These are phyloP conservation scores for Starmerella potacharoeniae DNA, from an alignment of 805 yeast genomes.

Conservation along the genomic window DNA sequence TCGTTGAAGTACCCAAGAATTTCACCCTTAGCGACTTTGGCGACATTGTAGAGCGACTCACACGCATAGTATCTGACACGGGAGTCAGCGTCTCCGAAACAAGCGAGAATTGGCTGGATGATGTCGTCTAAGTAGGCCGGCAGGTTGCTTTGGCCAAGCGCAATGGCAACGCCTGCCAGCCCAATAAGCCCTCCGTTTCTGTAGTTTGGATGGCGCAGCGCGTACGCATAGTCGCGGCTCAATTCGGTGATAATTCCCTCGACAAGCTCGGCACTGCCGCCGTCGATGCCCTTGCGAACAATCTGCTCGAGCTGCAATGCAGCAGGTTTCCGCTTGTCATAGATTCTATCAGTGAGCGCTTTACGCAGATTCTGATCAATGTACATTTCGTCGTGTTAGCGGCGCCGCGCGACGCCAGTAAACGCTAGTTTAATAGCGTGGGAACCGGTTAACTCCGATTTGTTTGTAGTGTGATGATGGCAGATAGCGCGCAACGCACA, in stretches of 20 bases:
- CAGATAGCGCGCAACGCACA: too few species aligned
- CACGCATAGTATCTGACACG: slow-evolving; percentile 94
- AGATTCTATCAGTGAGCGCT: slow-evolving; percentile 61
- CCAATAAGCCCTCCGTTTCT: slow-evolving; percentile 95
- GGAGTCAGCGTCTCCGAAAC: slow-evolving; percentile 96
- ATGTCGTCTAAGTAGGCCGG: slow-evolving; percentile 74
- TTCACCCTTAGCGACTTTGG: slow-evolving; percentile 94
- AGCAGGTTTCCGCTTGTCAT: slow-evolving; percentile 67
- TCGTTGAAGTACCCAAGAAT: slow-evolving; percentile 85
- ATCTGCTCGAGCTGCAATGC: slow-evolving; percentile 57
- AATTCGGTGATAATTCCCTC: slow-evolving; percentile 58
- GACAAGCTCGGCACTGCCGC: slow-evolving; percentile 50
- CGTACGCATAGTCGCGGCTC: slow-evolving; percentile 63
- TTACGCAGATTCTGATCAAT: slow-evolving; percentile 53
- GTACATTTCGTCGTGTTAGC: slow-evolving; percentile 6
- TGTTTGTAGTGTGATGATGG: not conserved
- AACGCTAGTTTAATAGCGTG: too few species aligned
- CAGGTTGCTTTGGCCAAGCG: slow-evolving; percentile 71
- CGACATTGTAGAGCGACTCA: slow-evolving; percentile 87
- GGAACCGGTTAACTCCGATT: too few species aligned
- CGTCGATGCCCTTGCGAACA: slow-evolving; percentile 55
- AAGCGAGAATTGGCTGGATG: slow-evolving; percentile 84
- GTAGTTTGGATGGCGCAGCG: slow-evolving; percentile 75
- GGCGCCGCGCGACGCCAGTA: not conserved
- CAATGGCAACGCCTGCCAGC: slow-evolving; percentile 89